Evolutionary conservation across 1,139 yeast genomes (phyloP).

Genomic region (Scheffersomyces stambukii): DNA sequence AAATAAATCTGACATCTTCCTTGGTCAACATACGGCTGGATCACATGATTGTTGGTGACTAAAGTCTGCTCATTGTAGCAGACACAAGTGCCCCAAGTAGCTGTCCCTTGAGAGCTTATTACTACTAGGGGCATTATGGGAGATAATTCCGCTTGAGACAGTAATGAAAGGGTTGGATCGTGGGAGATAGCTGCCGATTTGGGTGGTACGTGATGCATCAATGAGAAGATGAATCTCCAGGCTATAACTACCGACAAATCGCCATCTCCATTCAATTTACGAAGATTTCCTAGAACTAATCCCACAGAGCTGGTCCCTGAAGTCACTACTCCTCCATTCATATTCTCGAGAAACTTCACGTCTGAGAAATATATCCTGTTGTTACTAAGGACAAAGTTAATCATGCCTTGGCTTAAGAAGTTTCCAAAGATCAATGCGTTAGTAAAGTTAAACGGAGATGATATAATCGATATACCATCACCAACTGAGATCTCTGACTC

Average conservation of each 20-base stretch:
- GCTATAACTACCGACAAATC: slow-evolving; percentile 48
- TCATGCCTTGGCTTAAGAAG: slow-evolving; percentile 43
- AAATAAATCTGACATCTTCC: slow-evolving; percentile 5
- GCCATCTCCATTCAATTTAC: slow-evolving; percentile 58
- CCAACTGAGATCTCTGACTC: too few relatives aligned
- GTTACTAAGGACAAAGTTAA: slow-evolving; percentile 22
- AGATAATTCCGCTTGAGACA: too few relatives aligned
- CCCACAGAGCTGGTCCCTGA: slow-evolving; percentile 35
- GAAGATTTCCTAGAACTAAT: slow-evolving; percentile 47
- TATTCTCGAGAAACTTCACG: slow-evolving; percentile 56
- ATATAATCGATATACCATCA: slow-evolving; percentile 22
- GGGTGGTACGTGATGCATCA: slow-evolving; percentile 1
- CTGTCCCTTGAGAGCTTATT: slow-evolving; percentile 3
- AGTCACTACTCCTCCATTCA: slow-evolving; percentile 54
- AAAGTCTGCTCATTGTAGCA: slow-evolving; percentile 21
- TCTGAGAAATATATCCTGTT: slow-evolving; percentile 43
- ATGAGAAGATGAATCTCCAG: slow-evolving; percentile 31
- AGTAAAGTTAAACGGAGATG: slow-evolving; percentile 57
- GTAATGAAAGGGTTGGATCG: too few relatives aligned
- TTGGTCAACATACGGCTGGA: slow-evolving; percentile 18
- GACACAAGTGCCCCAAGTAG: slow-evolving; percentile 37
- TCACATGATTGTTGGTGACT: slow-evolving; percentile 36
- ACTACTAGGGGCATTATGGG: slow-evolving; percentile 8
- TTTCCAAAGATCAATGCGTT: slow-evolving; percentile 54
- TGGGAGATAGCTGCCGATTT: too few relatives aligned